These are phyloP conservation scores for Cladophialophora exuberans DNA, from an alignment of 2,329 filamentous ascomycete species.

Conservation along the genomic window DNA sequence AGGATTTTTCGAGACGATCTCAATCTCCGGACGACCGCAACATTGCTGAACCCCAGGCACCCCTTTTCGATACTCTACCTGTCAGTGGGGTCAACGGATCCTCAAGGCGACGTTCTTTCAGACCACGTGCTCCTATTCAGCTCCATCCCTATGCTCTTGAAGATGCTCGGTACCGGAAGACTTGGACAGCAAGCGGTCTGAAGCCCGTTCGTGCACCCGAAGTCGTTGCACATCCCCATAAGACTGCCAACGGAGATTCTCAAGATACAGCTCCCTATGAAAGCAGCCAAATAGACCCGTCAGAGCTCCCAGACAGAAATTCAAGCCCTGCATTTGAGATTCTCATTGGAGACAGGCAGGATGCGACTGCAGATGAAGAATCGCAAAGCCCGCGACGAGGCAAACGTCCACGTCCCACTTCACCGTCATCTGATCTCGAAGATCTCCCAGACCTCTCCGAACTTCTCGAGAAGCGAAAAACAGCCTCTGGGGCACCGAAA, in stretches of 20 bases:
- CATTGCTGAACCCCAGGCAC: neutral
- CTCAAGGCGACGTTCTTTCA: constrained; percentile 33
- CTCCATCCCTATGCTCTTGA: constrained; percentile 53
- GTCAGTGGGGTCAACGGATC: neutral
- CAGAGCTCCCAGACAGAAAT: constrained; percentile 15
- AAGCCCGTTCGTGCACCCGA: constrained; percentile 44
- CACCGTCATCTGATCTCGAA: constrained; percentile 25
- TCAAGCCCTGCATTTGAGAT: constrained; percentile 38
- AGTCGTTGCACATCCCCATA: constrained; percentile 5
- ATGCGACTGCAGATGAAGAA: constrained; percentile 36
- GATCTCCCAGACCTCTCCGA: constrained; percentile 28
- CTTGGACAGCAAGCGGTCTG: constrained; percentile 46
- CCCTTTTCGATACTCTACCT: neutral
- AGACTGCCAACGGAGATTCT: constrained; percentile 18
- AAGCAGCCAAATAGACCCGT: constrained; percentile 17
- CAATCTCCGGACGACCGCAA: neutral
- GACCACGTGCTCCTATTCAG: constrained; percentile 53
- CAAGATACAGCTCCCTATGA: constrained; percentile 27
- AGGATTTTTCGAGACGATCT: neutral
- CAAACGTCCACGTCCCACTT: neutral
- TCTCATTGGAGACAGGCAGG: constrained; percentile 40
- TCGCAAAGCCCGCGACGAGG: constrained; percentile 37
- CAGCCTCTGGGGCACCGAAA: neutral
- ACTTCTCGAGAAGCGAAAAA: constrained; percentile 10
- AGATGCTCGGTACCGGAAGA: constrained; percentile 47